Percentiles rank a stretch among this genome's conserved stretches.
phyloP scores from a whole-genome alignment of 2,329 filamentous ascomycete species.

The Massarina eburnea region DNA sequence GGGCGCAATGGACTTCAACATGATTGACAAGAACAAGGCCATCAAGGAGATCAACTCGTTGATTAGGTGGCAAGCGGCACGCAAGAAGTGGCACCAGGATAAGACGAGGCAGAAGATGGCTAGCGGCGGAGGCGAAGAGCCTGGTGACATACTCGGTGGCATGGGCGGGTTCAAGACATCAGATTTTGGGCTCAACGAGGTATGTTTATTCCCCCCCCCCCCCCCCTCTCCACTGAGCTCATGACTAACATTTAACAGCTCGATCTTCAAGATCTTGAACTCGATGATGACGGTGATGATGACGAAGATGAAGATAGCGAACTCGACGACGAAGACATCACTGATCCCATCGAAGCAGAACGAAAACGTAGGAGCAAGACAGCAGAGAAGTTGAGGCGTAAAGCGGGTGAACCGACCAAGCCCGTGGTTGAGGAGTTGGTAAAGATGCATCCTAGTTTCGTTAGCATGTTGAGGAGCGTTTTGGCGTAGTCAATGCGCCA shows the following conservation, averaged over 20 bases:
- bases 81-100: constrained; percentile 97
- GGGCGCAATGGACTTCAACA: constrained; percentile 68
- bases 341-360: constrained; percentile 87
- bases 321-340: constrained; percentile 67
- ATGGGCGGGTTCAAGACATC: constrained; percentile 67
- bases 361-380: constrained; percentile 73
- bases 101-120: constrained; percentile 99
- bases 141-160: constrained; percentile 42
- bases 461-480: constrained; percentile 78
- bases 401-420: constrained; percentile 82
- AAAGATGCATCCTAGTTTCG: constrained; percentile 77
- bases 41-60: constrained; percentile 80
- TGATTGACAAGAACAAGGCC: constrained; percentile 71
- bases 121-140: constrained; percentile 65
- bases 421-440: constrained; percentile 76
- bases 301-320: constrained; percentile 54
- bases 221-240: neutral
- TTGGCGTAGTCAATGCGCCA: constrained; percentile 55
- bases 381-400: constrained; percentile 77
- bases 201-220: constrained; percentile 38
- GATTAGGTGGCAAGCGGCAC: constrained; percentile 89
- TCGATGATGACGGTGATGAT: constrained; percentile 65
- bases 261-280: constrained; percentile 83
- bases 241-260: constrained; percentile 41
- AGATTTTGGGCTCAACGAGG: constrained; percentile 88